These are phyloP conservation scores for Extremus antarcticus DNA, from an alignment of 495 filamentous ascomycete genomes.

Conservation along the genomic window DNA sequence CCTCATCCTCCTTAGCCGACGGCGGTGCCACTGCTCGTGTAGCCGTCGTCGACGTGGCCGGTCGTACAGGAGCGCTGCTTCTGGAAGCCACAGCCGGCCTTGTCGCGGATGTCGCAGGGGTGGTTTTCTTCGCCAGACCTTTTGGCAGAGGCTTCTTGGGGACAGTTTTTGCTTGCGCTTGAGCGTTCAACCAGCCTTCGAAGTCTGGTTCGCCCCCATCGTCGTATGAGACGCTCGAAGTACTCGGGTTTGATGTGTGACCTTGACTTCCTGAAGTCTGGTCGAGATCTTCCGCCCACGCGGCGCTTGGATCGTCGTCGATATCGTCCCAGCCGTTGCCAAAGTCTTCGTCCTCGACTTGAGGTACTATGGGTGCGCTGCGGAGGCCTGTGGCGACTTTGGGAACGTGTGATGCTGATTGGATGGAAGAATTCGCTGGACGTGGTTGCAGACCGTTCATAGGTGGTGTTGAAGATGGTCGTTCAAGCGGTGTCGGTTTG, in stretches of 20 bases:
- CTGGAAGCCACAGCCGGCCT: slow-evolving; percentile 27
- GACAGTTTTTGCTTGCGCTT: slow-evolving; percentile 54
- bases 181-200: slow-evolving; percentile 81
- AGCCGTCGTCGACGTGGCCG: slow-evolving; percentile 8
- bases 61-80: slow-evolving; percentile 4
- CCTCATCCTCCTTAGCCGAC: slow-evolving; percentile 38
- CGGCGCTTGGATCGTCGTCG: slow-evolving; percentile 31
- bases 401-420: slow-evolving; percentile 21
- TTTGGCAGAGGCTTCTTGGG: slow-evolving; percentile 60
- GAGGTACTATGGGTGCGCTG: not conserved
- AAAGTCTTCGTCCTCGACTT: slow-evolving; percentile 37
- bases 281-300: slow-evolving; percentile 28
- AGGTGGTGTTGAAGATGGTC: slow-evolving; percentile 9
- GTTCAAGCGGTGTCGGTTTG: slow-evolving; percentile 16
- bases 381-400: slow-evolving; percentile 2
- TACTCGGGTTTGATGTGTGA: slow-evolving; percentile 23
- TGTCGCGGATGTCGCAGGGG: slow-evolving; percentile 24
- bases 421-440: not conserved
- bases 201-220: slow-evolving; percentile 86
- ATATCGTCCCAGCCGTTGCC: slow-evolving; percentile 37
- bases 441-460: slow-evolving; percentile 5
- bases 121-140: slow-evolving; percentile 50
- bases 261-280: slow-evolving; percentile 24
- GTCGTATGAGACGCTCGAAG: slow-evolving; percentile 49
- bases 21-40: slow-evolving; percentile 29